Conservation (phyloP, 805 yeast species). For the Metschnikowia baotianmanensis region DNA sequence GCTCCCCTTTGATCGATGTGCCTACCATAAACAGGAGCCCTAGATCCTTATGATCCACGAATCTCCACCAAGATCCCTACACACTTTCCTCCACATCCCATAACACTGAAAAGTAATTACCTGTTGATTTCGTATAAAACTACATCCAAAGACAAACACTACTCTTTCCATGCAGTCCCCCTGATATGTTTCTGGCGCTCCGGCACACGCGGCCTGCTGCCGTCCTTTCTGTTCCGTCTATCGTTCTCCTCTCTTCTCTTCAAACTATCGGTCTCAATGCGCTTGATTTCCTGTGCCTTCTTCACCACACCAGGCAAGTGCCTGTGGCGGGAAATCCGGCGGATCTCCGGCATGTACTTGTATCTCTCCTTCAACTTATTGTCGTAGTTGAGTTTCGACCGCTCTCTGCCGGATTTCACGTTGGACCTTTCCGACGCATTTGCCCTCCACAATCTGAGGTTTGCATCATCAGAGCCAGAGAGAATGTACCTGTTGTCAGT, state of each 20-base stretch:
- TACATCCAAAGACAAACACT: neutral
- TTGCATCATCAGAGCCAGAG: constrained; percentile 95
- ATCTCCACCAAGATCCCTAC: too few relatives aligned
- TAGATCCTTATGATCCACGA: too few relatives aligned
- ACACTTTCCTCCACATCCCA: too few relatives aligned
- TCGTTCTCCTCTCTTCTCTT: constrained; percentile 82
- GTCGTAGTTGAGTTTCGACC: constrained; percentile 85
- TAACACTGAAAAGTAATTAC: too few relatives aligned
- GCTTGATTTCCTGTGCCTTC: constrained; percentile 85
- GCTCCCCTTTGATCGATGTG: too few relatives aligned
- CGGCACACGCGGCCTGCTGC: constrained; percentile 53
- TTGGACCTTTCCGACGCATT: constrained; percentile 81
- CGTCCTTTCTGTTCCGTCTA: constrained; percentile 71
- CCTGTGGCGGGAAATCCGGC: constrained; percentile 85
- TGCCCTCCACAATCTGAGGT: constrained; percentile 90
- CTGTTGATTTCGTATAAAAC: neutral
- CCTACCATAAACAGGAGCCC: too few relatives aligned
- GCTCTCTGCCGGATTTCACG: constrained; percentile 75
- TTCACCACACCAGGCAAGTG: constrained; percentile 86
- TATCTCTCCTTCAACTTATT: constrained; percentile 87
- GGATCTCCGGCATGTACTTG: constrained; percentile 95
- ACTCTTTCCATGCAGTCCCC: constrained; percentile 67
- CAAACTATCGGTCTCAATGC: constrained; percentile 65
- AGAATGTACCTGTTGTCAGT: constrained; percentile 87
- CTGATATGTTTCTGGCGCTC: constrained; percentile 88